A percentile compares a stretch with the other conserved stretches of the same genome.
These are phyloP conservation scores for Helminthosporium solani DNA, from an alignment of 2,329 filamentous ascomycete species.

Conservation along the genomic window DNA sequence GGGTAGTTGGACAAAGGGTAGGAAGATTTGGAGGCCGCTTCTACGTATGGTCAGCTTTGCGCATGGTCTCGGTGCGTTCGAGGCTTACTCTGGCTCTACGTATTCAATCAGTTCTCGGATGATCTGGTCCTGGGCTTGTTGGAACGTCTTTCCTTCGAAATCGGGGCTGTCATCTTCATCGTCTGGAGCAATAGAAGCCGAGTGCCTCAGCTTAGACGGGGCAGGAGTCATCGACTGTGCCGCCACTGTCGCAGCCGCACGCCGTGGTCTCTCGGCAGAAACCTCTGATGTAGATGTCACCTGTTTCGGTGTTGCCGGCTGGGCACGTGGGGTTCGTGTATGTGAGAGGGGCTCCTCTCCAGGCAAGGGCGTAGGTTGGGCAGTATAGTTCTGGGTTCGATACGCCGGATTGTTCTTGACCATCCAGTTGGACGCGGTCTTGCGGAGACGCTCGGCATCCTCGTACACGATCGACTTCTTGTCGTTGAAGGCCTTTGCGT, in stretches of 20 bases:
- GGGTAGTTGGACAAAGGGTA: conserved; percentile 77
- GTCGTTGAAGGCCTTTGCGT: conserved; percentile 81
- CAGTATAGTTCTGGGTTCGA: conserved; percentile 63
- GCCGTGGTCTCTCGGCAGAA: conserved; percentile 27
- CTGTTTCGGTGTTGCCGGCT: conserved; percentile 25
- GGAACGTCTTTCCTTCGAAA: conserved; percentile 74
- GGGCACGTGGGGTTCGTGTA: conserved; percentile 28
- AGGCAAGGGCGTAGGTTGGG: conserved; percentile 72
- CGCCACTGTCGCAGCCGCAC: conserved; percentile 28
- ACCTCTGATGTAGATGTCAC: conserved; percentile 24
- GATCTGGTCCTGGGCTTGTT: conserved; percentile 84
- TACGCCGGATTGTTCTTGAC: conserved; percentile 84
- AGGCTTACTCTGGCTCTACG: conserved; percentile 53
- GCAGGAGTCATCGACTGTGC: conserved; percentile 33
- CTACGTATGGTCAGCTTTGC: conserved; percentile 16
- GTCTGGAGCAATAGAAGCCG: conserved; percentile 25
- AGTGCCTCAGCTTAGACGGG: conserved; percentile 35
- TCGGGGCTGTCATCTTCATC: conserved; percentile 39
- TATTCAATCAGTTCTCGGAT: conserved; percentile 70
- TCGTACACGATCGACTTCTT: conserved; percentile 72
- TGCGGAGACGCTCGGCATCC: conserved; percentile 83
- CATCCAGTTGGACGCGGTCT: conserved; percentile 86
- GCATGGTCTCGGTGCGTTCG: not conserved
- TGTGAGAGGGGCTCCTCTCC: conserved; percentile 48
- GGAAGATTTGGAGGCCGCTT: conserved; percentile 66